phyloP scores from a whole-genome alignment of 192 early-diverging fungal species.

The Linnemannia zychae region DNA sequence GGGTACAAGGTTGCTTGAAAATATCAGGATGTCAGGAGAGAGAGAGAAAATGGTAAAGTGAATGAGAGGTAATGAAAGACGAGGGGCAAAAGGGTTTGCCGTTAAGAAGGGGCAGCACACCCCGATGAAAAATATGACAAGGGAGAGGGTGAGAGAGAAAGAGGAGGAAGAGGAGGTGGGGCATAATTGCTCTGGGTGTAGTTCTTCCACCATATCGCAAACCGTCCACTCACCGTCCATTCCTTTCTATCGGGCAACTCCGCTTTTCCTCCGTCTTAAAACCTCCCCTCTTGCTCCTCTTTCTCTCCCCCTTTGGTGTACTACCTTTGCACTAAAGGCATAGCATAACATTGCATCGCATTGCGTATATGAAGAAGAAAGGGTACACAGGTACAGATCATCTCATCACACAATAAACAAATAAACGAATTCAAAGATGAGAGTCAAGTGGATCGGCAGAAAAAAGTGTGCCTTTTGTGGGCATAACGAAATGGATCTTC shows the following conservation, averaged over 20 bases:
- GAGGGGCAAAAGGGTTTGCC: neutral
- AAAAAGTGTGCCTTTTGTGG: no score
- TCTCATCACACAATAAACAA: no score
- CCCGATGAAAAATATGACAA: neutral
- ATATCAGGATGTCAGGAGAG: conserved; percentile 2
- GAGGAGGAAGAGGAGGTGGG: no score
- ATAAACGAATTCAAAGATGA: no score
- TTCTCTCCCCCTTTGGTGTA: neutral
- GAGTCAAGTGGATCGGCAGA: no score
- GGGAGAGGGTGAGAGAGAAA: neutral
- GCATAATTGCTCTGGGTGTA: neutral
- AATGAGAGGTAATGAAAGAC: no score
- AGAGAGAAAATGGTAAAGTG: neutral
- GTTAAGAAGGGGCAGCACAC: neutral
- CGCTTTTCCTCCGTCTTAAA: no score
- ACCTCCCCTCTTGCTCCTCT: no score
- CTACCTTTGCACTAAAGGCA: neutral
- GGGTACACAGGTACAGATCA: no score
- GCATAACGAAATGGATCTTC: no score
- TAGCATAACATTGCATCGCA: neutral
- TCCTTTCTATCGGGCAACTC: neutral
- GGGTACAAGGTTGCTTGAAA: no score
- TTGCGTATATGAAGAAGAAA: neutral
- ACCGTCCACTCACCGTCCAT: neutral
- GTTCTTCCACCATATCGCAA: neutral